These are phyloP conservation scores for Beauveria pseudobassiana DNA, from an alignment of 2,329 filamentous ascomycete species.

Conservation along the genomic window DNA sequence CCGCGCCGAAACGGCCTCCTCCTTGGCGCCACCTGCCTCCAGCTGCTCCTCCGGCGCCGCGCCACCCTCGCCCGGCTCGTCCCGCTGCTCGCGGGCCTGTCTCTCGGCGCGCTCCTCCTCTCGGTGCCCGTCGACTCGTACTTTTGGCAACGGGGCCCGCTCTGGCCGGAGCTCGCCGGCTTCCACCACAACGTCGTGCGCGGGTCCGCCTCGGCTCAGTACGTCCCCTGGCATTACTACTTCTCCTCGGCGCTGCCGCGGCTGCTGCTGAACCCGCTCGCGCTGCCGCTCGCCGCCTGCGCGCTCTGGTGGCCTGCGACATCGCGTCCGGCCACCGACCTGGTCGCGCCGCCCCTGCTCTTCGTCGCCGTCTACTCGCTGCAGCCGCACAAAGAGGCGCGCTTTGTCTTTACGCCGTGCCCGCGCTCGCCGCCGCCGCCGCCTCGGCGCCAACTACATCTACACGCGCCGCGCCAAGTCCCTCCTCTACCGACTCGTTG, in stretches of 20 bases:
- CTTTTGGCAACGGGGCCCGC: conserved; percentile 71
- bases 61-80: conserved; percentile 52
- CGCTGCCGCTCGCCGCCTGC: conserved; percentile 46
- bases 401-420: conserved; percentile 84
- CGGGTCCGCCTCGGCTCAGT: conserved; percentile 70
- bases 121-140: conserved; percentile 80
- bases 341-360: conserved; percentile 58
- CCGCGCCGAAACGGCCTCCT: conserved; percentile 84
- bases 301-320: conserved; percentile 43
- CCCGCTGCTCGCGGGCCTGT: conserved; percentile 57
- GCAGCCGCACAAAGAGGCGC: conserved; percentile 91
- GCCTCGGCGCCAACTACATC: conserved; percentile 67
- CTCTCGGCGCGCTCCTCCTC: conserved; percentile 56
- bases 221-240: conserved; percentile 83
- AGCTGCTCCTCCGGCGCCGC: conserved; percentile 51
- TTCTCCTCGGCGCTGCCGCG: conserved; percentile 74
- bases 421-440: conserved; percentile 69
- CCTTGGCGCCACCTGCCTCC: conserved; percentile 58
- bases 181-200: conserved; percentile 89
- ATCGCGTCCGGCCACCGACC: conserved; percentile 31
- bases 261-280: conserved; percentile 73
- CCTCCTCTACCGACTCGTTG: conserved; percentile 44
- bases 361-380: conserved; percentile 78
- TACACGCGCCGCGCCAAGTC: conserved; percentile 60
- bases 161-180: conserved; percentile 86